phyloP scores from a whole-genome alignment of 1,284 basidiomycete species.

The Ceratobasidium sp. region DNA sequence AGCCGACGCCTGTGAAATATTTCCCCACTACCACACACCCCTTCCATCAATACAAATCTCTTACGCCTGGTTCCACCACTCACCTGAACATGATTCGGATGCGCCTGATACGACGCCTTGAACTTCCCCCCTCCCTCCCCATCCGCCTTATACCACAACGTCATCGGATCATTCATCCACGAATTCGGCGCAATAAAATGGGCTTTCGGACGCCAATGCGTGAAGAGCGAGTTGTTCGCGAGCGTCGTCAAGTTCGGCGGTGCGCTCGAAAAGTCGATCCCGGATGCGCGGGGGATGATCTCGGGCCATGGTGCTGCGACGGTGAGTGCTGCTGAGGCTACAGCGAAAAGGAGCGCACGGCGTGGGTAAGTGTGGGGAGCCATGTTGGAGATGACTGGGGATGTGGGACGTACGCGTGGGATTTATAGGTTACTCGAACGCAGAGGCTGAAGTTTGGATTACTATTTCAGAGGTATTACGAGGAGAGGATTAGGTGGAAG shows the following conservation, averaged over 20 bases:
- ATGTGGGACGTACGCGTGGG: neutral
- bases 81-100: conserved; percentile 40
- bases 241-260: conserved; percentile 36
- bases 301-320: conserved; percentile 27
- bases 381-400: conserved; percentile 10
- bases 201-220: conserved; percentile 37
- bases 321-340: conserved; percentile 10
- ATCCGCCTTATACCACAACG: conserved; percentile 37
- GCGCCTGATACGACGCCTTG: conserved; percentile 43
- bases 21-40: conserved; percentile 29
- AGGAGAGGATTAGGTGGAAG: conserved; percentile 1
- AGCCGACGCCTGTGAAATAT: conserved; percentile 42
- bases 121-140: conserved; percentile 38
- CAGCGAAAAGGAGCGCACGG: conserved; percentile 30
- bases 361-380: conserved; percentile 20
- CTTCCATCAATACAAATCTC: neutral
- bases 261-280: conserved; percentile 36
- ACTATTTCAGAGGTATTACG: neutral
- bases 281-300: conserved; percentile 20
- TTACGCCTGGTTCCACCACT: neutral
- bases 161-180: conserved; percentile 44
- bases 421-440: conserved; percentile 5
- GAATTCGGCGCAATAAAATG: conserved; percentile 44
- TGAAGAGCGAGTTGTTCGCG: conserved; percentile 39
- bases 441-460: neutral